phyloP scores from a whole-genome alignment of 306 rosid genomes.

The Trichosanthes truncata region DNA sequence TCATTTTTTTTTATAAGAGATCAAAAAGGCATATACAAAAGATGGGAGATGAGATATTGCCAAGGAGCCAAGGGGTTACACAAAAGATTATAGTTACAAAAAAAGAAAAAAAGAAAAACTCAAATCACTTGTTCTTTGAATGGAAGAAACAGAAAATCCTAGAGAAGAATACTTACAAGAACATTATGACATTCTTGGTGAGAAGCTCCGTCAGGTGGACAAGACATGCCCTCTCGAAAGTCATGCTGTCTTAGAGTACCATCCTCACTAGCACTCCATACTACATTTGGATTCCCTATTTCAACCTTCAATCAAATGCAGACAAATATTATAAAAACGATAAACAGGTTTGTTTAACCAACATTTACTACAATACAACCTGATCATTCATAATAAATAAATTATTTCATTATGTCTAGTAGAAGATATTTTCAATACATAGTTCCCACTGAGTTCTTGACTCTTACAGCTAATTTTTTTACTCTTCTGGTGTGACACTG shows the following conservation, averaged over 20 bases:
- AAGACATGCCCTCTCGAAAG: constrained; percentile 75
- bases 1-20: background rate
- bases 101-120: background rate
- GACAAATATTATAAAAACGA: constrained; percentile 3
- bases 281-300: constrained; percentile 88
- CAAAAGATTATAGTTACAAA: background rate
- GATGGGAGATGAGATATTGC: background rate
- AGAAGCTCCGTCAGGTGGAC: constrained; percentile 84
- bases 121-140: background rate
- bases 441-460: background rate
- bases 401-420: background rate
- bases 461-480: constrained; percentile 93
- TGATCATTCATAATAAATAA: background rate
- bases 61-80: background rate
- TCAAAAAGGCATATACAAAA: background rate
- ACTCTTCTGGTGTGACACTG: constrained; percentile 91
- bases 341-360: background rate
- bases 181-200: constrained; percentile 86
- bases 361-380: background rate
- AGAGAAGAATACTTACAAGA: constrained; percentile 38
- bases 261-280: constrained; percentile 99
- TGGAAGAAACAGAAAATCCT: background rate
- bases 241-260: constrained; percentile 98
- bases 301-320: constrained; percentile 56
- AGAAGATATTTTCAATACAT: background rate